These are phyloP conservation scores for Byssochlamys sp. DNA, from an alignment of 2,329 filamentous ascomycete species.

Conservation along the genomic window DNA sequence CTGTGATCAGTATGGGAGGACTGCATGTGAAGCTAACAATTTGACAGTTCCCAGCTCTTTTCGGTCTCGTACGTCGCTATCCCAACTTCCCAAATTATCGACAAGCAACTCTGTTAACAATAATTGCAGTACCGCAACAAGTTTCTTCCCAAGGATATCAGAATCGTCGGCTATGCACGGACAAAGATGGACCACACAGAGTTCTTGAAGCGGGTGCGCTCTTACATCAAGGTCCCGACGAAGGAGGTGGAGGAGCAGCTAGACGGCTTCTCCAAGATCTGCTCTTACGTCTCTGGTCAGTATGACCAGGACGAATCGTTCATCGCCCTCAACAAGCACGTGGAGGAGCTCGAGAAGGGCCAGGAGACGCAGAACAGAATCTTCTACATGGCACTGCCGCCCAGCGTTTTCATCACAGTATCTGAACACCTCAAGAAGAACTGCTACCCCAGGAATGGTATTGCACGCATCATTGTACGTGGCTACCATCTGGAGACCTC, in stretches of 20 bases:
- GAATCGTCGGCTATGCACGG: conserved; percentile 95
- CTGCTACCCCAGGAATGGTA: conserved; percentile 85
- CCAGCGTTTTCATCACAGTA: conserved; percentile 94
- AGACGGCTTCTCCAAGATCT: conserved; percentile 75
- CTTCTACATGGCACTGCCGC: conserved; percentile 98
- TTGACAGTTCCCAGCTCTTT: conserved; percentile 80
- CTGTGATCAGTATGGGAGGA: not conserved
- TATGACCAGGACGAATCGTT: conserved; percentile 97
- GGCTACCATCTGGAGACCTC: not conserved
- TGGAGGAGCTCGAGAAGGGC: conserved; percentile 74
- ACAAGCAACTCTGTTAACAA: conserved; percentile 8
- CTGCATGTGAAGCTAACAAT: conserved; percentile 12
- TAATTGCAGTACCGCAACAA: conserved; percentile 79
- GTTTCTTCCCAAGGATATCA: conserved; percentile 91
- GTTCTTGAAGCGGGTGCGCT: conserved; percentile 86
- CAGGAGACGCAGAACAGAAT: conserved; percentile 78
- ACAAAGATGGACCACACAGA: conserved; percentile 99
- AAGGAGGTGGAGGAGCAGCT: conserved; percentile 95
- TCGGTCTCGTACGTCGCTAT: conserved; percentile 71
- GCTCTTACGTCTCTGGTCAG: conserved; percentile 91
- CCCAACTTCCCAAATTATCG: not conserved
- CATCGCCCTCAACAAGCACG: conserved; percentile 69
- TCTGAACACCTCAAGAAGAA: conserved; percentile 95
- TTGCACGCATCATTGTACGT: conserved; percentile 85
- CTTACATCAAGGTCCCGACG: conserved; percentile 96